Evolutionary conservation across 2,329 filamentous ascomycete species (phyloP), one percentile per base, ranked within the genome.

Genomic region (Botrytis elliptica): DNA sequence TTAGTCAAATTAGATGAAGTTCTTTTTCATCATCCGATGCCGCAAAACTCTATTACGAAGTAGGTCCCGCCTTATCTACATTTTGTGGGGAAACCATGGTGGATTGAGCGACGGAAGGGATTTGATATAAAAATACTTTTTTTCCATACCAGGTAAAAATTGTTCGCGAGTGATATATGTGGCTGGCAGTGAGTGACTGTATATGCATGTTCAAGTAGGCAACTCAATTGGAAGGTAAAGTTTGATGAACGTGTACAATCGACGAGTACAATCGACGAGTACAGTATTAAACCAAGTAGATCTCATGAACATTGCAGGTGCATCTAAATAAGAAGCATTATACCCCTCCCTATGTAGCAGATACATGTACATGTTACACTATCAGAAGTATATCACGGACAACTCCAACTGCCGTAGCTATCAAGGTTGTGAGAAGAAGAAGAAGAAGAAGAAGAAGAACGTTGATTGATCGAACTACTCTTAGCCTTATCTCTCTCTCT

Each of bases 11-110:
- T 55, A 68, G 46, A 22, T 68, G 36, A 68, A 68, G 66, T 57
- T 25, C n/a, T 68, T 68, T 68, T 57, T 29, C 49, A 68, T 68
- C 66, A 68, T 68, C 66, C 66, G 66, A 68, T 68, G 49, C 66
- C 49, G 49, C 49, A 68, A 68, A 66, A 57, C 49, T 57, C n/a
- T 68, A 68, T 57, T 68, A 57, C 52, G 52, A 29, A 57, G 52
- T 29, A 57, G 52, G 66, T 16, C 29, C 46, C 65, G 65, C 65
- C 65, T 68, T 55, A 68, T 68, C 65, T 65, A 46, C 25, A 55
- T 29, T 55, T 68, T 57, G 38, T 68, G 46, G 65, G 65, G 65
- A 68, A 55, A n/a, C 9, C 65, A 40, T 55, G 5, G 33, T 68
- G 36, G 66, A 57, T 29, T n/a, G 29, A 36, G 29, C 57, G 38